phyloP scores from a whole-genome alignment of 495 filamentous ascomycete genomes.

The Neurospora cerealis region DNA sequence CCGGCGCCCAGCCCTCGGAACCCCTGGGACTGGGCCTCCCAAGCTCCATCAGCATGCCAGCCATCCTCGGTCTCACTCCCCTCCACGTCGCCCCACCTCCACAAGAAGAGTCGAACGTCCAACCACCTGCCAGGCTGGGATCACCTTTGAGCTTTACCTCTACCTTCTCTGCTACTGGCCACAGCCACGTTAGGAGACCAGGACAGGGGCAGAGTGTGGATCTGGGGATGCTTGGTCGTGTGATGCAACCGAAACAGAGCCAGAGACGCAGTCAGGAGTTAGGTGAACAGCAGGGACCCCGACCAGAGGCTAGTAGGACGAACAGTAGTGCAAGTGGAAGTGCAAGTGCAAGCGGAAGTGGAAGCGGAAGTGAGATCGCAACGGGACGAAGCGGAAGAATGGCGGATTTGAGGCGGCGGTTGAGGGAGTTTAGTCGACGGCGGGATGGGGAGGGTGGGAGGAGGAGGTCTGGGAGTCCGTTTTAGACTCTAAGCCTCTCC shows the following conservation, averaged over 20 bases:
- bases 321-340: background rate
- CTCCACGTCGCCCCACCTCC: background rate
- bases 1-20: slow-evolving; percentile 10
- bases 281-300: too few relatives aligned
- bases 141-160: slow-evolving; percentile 43
- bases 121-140: slow-evolving; percentile 32
- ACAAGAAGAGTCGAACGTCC: slow-evolving; percentile 16
- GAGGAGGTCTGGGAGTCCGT: background rate
- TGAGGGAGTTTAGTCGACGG: background rate
- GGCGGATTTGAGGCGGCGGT: background rate
- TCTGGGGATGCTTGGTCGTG: slow-evolving; percentile 34
- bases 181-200: slow-evolving; percentile 16
- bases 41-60: background rate
- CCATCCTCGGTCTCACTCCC: background rate
- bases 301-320: background rate
- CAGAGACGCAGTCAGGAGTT: background rate
- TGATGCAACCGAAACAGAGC: slow-evolving; percentile 11
- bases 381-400: background rate
- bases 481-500: background rate
- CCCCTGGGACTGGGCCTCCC: background rate
- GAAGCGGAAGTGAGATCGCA: background rate
- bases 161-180: too few relatives aligned
- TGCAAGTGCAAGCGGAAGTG: background rate
- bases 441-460: background rate
- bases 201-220: slow-evolving; percentile 30